Evolutionary conservation across 106 monocot species (phyloP), one percentile per base, ranked within the genome.

Genomic region (Iris macrosiphon): DNA sequence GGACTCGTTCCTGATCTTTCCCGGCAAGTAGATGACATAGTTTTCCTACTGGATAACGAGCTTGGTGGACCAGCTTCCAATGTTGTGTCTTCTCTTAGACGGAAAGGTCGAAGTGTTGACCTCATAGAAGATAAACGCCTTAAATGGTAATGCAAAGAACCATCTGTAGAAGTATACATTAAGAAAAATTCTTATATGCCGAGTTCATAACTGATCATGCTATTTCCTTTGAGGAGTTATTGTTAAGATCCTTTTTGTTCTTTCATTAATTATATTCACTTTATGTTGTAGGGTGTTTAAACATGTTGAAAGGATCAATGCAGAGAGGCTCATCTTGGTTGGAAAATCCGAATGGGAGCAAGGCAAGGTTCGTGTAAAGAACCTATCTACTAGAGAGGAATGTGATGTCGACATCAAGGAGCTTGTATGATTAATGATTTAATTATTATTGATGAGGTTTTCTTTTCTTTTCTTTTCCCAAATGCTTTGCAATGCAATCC

Each of bases 91-190:
- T 70, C 75, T 49, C 81, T 99, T 5, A 61, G 98, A 63, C 61
- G 40, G 52, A 75, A 78, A 57, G 98, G 98, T 23, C 71, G 78
- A 4, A 84, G 80, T 61, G 91, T 92, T 39, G 98, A 99, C 67
- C 91, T 99, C 63, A 65, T 99, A 24, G 83, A 84, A 68, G 98
- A 91, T 49, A 99, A 81, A 47, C 87, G 87, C 20, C 91, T 99
- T 24, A 99, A 99, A 51, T 99, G 98, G 98, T 90, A 73, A n/a
- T 17, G 11, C 28, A 21, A 45, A 25, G 13, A 29, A 53, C 34
- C 19, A 37, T 31, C n/a, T n/a, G n/a, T n/a, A n/a, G n/a, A n/a
- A n/a, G n/a, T n/a, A n/a, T 57, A 45, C 8, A 45, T 14, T 6
- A 6, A 45, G 2, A 45, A 45, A 45, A 17, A 45, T 17, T 45